phyloP scores from a whole-genome alignment of 768 basidiomycete species.

The Mycena rosella region DNA sequence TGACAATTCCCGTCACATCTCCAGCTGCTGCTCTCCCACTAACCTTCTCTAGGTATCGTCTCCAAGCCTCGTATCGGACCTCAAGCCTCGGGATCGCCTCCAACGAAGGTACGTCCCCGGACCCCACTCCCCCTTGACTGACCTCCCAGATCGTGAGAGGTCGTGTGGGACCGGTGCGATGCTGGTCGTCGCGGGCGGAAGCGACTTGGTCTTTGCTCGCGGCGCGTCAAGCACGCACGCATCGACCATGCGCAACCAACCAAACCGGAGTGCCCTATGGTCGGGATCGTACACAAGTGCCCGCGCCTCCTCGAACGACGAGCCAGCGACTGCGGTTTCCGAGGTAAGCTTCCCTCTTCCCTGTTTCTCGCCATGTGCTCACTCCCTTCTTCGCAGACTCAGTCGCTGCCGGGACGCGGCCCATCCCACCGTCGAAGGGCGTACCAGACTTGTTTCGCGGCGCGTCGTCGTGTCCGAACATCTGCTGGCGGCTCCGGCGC shows the following conservation, averaged over 20 bases:
- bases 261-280: background rate
- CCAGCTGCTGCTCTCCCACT: background rate
- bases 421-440: background rate
- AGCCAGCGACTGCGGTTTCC: background rate
- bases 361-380: background rate
- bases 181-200: background rate
- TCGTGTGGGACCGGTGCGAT: conserved; percentile 1
- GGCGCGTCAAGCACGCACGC: background rate
- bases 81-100: no score
- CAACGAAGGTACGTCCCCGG: background rate
- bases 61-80: no score
- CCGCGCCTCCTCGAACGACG: background rate
- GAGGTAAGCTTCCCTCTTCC: background rate
- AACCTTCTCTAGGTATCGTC: background rate
- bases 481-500: background rate
- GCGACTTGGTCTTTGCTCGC: background rate
- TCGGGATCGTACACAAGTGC: background rate
- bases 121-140: background rate
- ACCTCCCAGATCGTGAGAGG: conserved; percentile 2
- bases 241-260: background rate
- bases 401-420: background rate
- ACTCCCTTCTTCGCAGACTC: background rate
- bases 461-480: background rate
- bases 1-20: background rate
- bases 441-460: background rate